These are phyloP conservation scores for Aureobasidium leucospermi DNA, from an alignment of 2,329 filamentous ascomycete species.

Conservation along the genomic window DNA sequence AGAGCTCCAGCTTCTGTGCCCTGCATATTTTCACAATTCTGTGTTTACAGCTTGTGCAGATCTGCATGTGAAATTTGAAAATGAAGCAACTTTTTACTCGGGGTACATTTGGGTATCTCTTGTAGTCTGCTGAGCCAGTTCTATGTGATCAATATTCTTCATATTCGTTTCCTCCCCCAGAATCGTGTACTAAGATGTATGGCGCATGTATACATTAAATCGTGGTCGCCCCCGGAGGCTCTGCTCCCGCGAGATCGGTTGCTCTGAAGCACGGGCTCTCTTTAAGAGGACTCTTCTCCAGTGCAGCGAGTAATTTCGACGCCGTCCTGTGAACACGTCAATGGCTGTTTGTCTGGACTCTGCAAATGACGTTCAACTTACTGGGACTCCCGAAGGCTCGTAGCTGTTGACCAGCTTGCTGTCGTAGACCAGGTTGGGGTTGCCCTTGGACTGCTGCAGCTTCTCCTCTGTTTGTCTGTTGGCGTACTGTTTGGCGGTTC, in stretches of 20 bases:
- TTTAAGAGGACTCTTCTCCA: slow-evolving; percentile 25
- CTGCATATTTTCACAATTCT: background rate
- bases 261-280: slow-evolving; percentile 5
- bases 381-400: slow-evolving; percentile 59
- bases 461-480: slow-evolving; percentile 41
- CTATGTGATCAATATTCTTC: background rate
- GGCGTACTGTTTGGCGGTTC: slow-evolving; percentile 41
- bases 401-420: slow-evolving; percentile 57
- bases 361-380: slow-evolving; percentile 34
- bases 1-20: background rate
- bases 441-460: slow-evolving; percentile 42
- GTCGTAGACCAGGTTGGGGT: slow-evolving; percentile 59
- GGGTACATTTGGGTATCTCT: slow-evolving; percentile 4
- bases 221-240: background rate
- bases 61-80: slow-evolving; percentile 1
- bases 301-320: slow-evolving; percentile 59
- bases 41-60: background rate
- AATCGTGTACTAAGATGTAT: background rate
- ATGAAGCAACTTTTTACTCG: background rate
- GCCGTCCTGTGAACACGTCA: slow-evolving; percentile 45
- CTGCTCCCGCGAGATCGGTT: slow-evolving; percentile 9
- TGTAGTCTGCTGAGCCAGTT: background rate
- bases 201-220: slow-evolving; percentile 10
- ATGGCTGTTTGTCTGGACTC: background rate
- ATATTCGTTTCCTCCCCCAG: background rate